These are phyloP conservation scores for Pseudogymnoascus sp. DNA, from an alignment of 2,329 filamentous ascomycete genomes.

Conservation along the genomic window DNA sequence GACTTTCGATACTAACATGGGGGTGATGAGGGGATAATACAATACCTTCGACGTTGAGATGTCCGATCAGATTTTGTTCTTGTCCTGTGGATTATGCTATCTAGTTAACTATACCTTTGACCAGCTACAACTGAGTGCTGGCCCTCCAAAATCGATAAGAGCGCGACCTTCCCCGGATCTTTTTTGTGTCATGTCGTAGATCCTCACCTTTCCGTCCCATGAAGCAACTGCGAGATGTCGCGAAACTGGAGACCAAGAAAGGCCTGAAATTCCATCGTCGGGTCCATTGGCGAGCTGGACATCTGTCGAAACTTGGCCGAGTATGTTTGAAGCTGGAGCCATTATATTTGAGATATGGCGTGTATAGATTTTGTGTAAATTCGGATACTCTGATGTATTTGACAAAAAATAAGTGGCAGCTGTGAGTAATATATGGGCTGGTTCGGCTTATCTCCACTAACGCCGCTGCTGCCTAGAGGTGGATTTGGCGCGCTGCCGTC, in stretches of 20 bases:
- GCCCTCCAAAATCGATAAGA: slow-evolving; percentile 75
- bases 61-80: slow-evolving; percentile 3
- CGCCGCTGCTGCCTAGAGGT: background rate
- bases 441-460: background rate
- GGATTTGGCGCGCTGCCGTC: background rate
- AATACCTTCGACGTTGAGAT: slow-evolving; percentile 4
- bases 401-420: background rate
- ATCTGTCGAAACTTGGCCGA: slow-evolving; percentile 87
- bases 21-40: background rate
- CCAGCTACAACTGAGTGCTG: slow-evolving; percentile 79
- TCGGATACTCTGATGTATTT: background rate
- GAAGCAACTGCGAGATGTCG: slow-evolving; percentile 86
- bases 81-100: background rate
- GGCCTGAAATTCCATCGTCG: slow-evolving; percentile 80
- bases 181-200: slow-evolving; percentile 79
- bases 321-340: slow-evolving; percentile 49
- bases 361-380: background rate
- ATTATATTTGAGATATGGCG: background rate
- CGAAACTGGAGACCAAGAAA: slow-evolving; percentile 68
- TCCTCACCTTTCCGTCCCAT: slow-evolving; percentile 97
- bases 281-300: slow-evolving; percentile 74
- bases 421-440: background rate
- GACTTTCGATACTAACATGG: slow-evolving; percentile 12
- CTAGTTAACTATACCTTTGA: slow-evolving; percentile 59
- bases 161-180: slow-evolving; percentile 78